Percentiles rank a stretch among this genome's conserved stretches.
Conservation (phyloP, 306 rosid species). For the Trifolium fragiferum region DNA sequence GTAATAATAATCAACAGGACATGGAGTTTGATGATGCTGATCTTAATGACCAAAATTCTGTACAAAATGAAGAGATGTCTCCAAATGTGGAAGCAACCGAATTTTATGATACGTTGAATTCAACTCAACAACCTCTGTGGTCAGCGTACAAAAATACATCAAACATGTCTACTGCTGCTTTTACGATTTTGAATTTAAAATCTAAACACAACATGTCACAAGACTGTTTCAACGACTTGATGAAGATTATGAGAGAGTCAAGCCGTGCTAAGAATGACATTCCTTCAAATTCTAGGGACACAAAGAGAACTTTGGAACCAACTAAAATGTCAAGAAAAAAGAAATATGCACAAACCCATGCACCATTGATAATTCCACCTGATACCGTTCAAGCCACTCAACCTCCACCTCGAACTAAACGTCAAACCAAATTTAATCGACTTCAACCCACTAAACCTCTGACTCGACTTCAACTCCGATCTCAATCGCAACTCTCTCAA, state of each 20-base stretch:
- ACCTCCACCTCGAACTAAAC: conserved; percentile 6
- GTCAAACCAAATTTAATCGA: neutral
- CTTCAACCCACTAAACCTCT: neutral
- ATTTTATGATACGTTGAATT: neutral
- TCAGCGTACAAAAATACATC: neutral
- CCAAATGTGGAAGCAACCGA: neutral
- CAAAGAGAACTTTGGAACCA: neutral
- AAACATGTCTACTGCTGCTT: neutral
- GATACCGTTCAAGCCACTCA: neutral
- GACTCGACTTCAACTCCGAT: neutral
- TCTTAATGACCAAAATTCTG: neutral
- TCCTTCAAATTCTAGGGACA: neutral
- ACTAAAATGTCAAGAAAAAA: neutral
- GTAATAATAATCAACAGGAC: neutral
- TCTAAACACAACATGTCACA: conserved; percentile 29
- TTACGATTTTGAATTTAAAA: neutral
- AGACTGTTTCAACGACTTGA: conserved; percentile 8
- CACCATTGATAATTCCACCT: neutral
- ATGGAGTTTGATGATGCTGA: neutral
- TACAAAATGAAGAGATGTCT: neutral
- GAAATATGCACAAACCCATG: neutral
- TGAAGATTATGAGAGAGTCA: conserved; percentile 2
- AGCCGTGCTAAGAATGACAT: neutral
- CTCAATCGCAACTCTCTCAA: neutral
- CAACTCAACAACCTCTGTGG: neutral